Evolutionary conservation across 1,139 yeast genomes (phyloP), one percentile per base, ranked within the genome.

Genomic region (Pichia sp.): DNA sequence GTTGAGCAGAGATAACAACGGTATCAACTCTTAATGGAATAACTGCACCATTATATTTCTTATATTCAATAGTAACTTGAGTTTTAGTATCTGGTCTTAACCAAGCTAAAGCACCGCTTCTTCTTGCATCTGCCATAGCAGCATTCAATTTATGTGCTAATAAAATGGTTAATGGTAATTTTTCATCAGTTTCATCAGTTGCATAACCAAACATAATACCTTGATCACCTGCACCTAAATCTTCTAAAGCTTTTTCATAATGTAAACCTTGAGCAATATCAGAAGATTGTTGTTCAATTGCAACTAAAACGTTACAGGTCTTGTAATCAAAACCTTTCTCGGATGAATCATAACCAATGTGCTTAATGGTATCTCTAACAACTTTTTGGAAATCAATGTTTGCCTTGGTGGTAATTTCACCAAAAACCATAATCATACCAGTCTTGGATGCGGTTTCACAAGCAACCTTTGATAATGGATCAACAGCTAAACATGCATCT

Each of bases 171-270:
- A 93, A 83, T 65, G 99, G 99, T 68, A 93, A 80, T 72, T 88
- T 85, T 79, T 93, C 98, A 70, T 91, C 96, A 67, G 99, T 90
- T 80, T 93, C 99, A 70, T 93, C 97, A 60, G 99, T 85, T 65
- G 99, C 99, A 75, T 93, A 93, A 74, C 99, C 99, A 71, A 93
- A 93, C 99, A 93, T 93, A 73, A 93, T 93, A 84, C 99, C 98
- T 78, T 93, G 99, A 79, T 93, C 99, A 84, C 99, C 99, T 62
- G 99, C 99, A 73, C 99, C 99, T 70, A 93, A 84, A 56, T 93
- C 95, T 79, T 93, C 99, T 63, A 93, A 80, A 56, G 96, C 95
- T 77, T 90, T 82, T 73, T 93, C 97, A 76, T 87, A 88, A 75
- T 93, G 99, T 70, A 93, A 83, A 80, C 99, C 99, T 78, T 93